Conservation (phyloP, 176 grass and related monocot genomes). For the Saccharum spontaneum region DNA sequence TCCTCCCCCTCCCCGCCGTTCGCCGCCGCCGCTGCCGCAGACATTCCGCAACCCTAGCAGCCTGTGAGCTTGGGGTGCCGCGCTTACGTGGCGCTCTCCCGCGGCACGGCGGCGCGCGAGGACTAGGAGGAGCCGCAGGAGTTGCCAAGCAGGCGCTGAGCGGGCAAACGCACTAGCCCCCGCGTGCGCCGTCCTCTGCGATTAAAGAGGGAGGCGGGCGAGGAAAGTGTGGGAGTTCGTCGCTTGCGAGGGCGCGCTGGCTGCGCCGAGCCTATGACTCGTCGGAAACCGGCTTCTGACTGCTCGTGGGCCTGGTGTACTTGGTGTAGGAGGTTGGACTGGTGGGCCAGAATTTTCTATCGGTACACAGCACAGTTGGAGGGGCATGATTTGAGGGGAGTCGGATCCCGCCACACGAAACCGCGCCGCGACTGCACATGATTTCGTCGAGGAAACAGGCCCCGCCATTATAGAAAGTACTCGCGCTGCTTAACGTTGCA, state of each 20-base stretch:
- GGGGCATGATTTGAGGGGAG: slow-evolving; percentile 16
- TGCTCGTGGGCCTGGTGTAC: not conserved
- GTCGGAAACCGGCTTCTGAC: not conserved
- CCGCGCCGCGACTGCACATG: not conserved
- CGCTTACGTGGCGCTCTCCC: not conserved
- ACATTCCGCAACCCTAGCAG: slow-evolving; percentile 30
- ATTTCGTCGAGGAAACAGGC: not conserved
- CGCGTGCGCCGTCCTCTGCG: slow-evolving; percentile 6
- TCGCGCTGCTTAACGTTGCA: not conserved
- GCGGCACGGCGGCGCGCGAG: not conserved
- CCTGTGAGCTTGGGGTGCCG: not conserved
- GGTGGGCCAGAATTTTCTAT: not conserved
- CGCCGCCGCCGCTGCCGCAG: not conserved
- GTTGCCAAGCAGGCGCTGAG: not conserved
- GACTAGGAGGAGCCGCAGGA: not conserved
- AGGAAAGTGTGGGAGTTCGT: not conserved
- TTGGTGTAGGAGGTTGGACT: not conserved
- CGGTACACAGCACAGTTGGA: not conserved
- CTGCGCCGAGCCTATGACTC: not conserved
- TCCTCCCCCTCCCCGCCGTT: slow-evolving; percentile 38
- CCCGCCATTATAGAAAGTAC: not conserved
- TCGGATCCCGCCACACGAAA: not conserved
- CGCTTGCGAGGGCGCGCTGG: not conserved
- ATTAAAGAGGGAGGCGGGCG: not conserved
- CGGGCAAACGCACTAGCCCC: not conserved